These are phyloP conservation scores for Chiua virens DNA, from an alignment of 768 basidiomycete genomes.

Conservation along the genomic window DNA sequence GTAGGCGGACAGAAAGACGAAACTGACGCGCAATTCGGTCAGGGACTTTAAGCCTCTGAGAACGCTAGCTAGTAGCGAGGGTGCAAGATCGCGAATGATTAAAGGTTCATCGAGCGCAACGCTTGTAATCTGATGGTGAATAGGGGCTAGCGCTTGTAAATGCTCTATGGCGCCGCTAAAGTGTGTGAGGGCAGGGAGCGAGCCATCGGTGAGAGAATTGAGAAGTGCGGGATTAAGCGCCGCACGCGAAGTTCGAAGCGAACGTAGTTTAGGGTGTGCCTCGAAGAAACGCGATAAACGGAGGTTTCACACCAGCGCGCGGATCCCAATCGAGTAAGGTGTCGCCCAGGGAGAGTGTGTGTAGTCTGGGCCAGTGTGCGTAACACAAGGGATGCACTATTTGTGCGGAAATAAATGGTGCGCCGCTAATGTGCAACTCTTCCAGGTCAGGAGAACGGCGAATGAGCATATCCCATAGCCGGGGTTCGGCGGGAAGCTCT, in stretches of 20 bases:
- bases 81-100: slow-evolving; percentile 65
- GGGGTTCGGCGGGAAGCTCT: slow-evolving; percentile 27
- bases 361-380: slow-evolving; percentile 68
- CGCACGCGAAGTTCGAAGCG: slow-evolving; percentile 50
- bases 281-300: slow-evolving; percentile 71
- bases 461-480: slow-evolving; percentile 72
- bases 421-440: slow-evolving; percentile 50
- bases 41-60: slow-evolving; percentile 57
- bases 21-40: slow-evolving; percentile 59
- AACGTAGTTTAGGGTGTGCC: slow-evolving; percentile 54
- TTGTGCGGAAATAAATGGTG: slow-evolving; percentile 39
- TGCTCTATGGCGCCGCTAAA: slow-evolving; percentile 71
- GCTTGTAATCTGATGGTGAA: slow-evolving; percentile 50
- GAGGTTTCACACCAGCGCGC: slow-evolving; percentile 45
- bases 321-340: slow-evolving; percentile 57
- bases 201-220: slow-evolving; percentile 42
- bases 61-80: slow-evolving; percentile 57
- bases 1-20: slow-evolving; percentile 71
- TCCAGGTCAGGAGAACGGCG: slow-evolving; percentile 63
- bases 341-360: slow-evolving; percentile 61
- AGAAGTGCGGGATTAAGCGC: slow-evolving; percentile 56
- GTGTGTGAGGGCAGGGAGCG: slow-evolving; percentile 50
- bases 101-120: slow-evolving; percentile 67
- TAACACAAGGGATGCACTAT: slow-evolving; percentile 51
- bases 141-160: slow-evolving; percentile 55